Evolutionary conservation across 768 basidiomycete species (phyloP), one percentile per base, ranked within the genome.

Genomic region (Rhizopogon sp.): DNA sequence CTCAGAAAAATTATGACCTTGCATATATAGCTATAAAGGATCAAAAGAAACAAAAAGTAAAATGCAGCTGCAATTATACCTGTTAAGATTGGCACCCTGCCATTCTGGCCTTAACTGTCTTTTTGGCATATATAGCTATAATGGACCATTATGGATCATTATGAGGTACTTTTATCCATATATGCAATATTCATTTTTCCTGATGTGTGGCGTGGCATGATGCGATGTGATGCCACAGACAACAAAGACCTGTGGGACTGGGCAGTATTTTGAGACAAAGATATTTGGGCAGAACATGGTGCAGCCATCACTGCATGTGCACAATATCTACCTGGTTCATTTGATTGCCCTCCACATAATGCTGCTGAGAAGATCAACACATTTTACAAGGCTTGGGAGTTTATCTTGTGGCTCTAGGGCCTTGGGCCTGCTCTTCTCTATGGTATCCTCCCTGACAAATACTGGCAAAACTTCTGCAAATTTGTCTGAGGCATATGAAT

Each of bases 231-330:
- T 3, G n/a, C 31, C 1, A 11, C 35, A 1, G 72, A 73, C 43
- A 45, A 57, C 29, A 59, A 53, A 17, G 28, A 6, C 0, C 47
- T 47, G 1, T 75, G 74, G 74, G 61, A 61, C n/a, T 75, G 67
- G 65, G 69, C 50, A 10, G 57, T 62, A 0, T 57, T 76, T 0
- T 60, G 10, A 1, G 66, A 59, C 1, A 40, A 40, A 8, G 49
- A 57, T 6, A 55, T 58, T 28, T 67, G 66, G 63, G 52, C 53
- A 16, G 37, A 41, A 1, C 66, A 66, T 31, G 60, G 67, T 6
- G 39, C 58, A 37, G 51, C 17, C 9, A 60, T 68, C 9, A 68
- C 59, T 3, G 33, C 20, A 16, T 57, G 60, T 8, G 54, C 56
- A 11, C 47, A 40, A 14, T 63, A 56, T 50, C 44, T 64, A 9